These are phyloP conservation scores for Priceomyces castillae DNA, from an alignment of 805 yeast species.

Conservation along the genomic window DNA sequence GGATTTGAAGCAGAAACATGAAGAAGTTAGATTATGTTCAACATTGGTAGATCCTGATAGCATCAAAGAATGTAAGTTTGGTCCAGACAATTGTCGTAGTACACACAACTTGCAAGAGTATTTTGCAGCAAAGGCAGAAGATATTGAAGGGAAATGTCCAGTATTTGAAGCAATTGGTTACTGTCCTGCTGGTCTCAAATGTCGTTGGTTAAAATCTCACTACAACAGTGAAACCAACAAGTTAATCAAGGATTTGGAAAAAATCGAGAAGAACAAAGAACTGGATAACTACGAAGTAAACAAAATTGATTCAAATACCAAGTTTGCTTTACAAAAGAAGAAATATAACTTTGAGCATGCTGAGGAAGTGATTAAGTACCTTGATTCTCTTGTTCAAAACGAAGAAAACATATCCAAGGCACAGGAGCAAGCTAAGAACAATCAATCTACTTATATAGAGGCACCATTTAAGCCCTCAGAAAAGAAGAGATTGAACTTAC, in stretches of 20 bases:
- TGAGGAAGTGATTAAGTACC: conserved; percentile 55
- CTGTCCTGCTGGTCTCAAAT: conserved; percentile 90
- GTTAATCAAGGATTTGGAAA: conserved; percentile 44
- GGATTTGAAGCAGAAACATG: conserved; percentile 67
- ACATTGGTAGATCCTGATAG: conserved; percentile 55
- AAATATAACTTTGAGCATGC: conserved; percentile 57
- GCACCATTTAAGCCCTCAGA: conserved; percentile 76
- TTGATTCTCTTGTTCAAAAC: conserved; percentile 58
- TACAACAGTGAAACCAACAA: conserved; percentile 44
- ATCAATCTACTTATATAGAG: conserved; percentile 60
- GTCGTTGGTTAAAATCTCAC: conserved; percentile 86
- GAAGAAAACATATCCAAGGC: conserved; percentile 35
- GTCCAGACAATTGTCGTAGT: conserved; percentile 68
- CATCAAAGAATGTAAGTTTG: conserved; percentile 53
- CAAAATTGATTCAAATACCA: conserved; percentile 47
- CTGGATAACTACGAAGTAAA: conserved; percentile 59
- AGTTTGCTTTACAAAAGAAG: conserved; percentile 56
- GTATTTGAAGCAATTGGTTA: conserved; percentile 77
- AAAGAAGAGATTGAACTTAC: conserved; percentile 69
- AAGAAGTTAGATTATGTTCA: conserved; percentile 63
- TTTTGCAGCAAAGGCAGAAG: conserved; percentile 62
- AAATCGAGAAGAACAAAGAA: conserved; percentile 29
- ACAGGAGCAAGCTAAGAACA: conserved; percentile 31
- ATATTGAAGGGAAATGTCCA: conserved; percentile 79
- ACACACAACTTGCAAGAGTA: conserved; percentile 73